A percentile compares a stretch with the other conserved stretches of the same genome.
Conservation (phyloP, 1,284 basidiomycete species). For the Trametes sp. region DNA sequence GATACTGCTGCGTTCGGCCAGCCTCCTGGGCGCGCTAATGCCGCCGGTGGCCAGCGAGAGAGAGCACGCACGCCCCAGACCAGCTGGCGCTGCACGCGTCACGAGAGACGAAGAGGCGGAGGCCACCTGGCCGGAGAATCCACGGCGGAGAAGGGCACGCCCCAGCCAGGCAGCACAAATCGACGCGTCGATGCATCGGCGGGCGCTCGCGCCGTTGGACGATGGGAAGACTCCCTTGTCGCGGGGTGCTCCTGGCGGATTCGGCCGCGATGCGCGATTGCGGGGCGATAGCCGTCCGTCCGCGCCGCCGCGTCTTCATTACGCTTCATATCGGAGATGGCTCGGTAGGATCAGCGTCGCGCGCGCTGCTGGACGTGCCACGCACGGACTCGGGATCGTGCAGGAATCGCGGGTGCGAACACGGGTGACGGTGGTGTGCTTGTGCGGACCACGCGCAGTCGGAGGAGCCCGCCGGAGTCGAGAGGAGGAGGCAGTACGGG, state of each 20-base stretch:
- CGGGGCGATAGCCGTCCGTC: conserved; percentile 14
- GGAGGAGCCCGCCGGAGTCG: not conserved
- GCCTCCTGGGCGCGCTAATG: not conserved
- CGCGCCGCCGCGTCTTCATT: not conserved
- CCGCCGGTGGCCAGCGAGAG: not conserved
- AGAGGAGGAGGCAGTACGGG: not conserved
- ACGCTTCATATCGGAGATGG: conserved; percentile 25
- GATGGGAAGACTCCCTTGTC: conserved; percentile 31
- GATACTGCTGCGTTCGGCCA: not conserved
- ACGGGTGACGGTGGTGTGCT: not conserved
- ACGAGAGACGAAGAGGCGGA: conserved; percentile 3
- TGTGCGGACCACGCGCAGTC: not conserved
- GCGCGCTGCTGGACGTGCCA: not conserved
- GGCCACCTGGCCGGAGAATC: conserved; percentile 18
- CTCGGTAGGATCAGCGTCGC: conserved; percentile 27
- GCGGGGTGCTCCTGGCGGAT: conserved; percentile 25
- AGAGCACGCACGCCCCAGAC: not conserved
- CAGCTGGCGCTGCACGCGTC: not conserved
- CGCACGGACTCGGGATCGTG: conserved; percentile 8
- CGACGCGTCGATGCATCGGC: conserved; percentile 15
- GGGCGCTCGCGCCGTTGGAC: conserved; percentile 6
- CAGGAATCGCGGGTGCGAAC: not conserved
- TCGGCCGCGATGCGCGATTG: conserved; percentile 20
- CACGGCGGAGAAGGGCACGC: conserved; percentile 14
- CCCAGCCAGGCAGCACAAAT: conserved; percentile 11